Percentiles rank a stretch among this genome's conserved stretches.
Evolutionary conservation across 2,329 filamentous ascomycete species (phyloP).

Genomic region (Pezicula neosporulosa): DNA sequence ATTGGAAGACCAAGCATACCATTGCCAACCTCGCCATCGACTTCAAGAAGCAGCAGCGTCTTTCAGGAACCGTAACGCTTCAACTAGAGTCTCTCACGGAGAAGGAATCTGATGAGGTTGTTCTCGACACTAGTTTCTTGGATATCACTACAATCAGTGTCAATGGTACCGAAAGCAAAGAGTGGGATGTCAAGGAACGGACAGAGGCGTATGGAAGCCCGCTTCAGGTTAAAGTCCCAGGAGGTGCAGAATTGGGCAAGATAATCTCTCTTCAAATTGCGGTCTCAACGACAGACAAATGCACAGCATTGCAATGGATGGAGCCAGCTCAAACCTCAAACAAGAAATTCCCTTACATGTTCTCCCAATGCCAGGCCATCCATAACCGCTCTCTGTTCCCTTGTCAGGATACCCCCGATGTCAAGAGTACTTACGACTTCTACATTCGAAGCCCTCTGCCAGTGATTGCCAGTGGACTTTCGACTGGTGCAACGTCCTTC

Average conservation of each 20-base stretch:
- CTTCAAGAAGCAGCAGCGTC: slow-evolving; percentile 73
- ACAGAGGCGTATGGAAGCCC: slow-evolving; percentile 73
- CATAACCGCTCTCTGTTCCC: slow-evolving; percentile 92
- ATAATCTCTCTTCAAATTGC: slow-evolving; percentile 58
- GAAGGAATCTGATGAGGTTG: slow-evolving; percentile 68
- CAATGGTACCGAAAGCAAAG: slow-evolving; percentile 53
- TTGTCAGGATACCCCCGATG: slow-evolving; percentile 95
- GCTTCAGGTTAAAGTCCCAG: slow-evolving; percentile 59
- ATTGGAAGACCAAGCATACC: slow-evolving; percentile 82
- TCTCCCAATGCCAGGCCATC: slow-evolving; percentile 96
- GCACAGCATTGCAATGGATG: slow-evolving; percentile 94
- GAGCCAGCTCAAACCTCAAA: slow-evolving; percentile 91
- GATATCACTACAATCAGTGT: slow-evolving; percentile 70
- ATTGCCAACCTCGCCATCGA: slow-evolving; percentile 78
- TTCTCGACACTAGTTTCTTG: slow-evolving; percentile 86
- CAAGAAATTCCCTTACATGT: slow-evolving; percentile 96
- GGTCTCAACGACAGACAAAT: slow-evolving; percentile 79
- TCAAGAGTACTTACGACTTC: slow-evolving; percentile 94
- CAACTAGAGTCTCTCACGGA: slow-evolving; percentile 75
- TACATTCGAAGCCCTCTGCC: slow-evolving; percentile 81
- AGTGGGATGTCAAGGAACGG: slow-evolving; percentile 66
- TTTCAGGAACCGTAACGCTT: slow-evolving; percentile 74
- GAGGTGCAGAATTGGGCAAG: slow-evolving; percentile 49
- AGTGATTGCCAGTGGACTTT: slow-evolving; percentile 86
- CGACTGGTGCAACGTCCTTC: slow-evolving; percentile 48